Base-by-base conservation (phyloP, 805 yeast species). In the Barnettozyma populi region DNA sequence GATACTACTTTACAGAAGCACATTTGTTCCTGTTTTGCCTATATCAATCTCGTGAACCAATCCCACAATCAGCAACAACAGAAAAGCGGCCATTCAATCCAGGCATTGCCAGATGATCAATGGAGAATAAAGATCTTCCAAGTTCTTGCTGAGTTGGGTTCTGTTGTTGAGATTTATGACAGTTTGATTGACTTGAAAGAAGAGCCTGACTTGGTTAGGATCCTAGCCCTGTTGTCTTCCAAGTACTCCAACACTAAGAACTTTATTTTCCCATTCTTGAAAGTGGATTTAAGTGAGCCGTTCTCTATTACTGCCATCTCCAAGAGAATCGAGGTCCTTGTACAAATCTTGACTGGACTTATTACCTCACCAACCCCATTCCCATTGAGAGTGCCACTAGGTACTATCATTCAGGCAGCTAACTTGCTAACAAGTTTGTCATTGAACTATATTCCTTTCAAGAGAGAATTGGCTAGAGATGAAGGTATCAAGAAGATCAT, bases 381-480 rank as follows among this genome's bases (percentile, higher is more conserved):
- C 55, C 69, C 80, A 11, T 73, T 82, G 8, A 70, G 73, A 51
- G 72, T 86, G 7, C 94, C 95, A 3, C 52, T 87, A 13, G 90
- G 92, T 1, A 57, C 67, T 40, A 59, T 84, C 3, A 59, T 84
- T 5, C 60, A 70, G 8, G 50, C 82, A 43, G 68, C 73, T 20
- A 89, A 84, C 56, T 65, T 81, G 11, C 57, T 83, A 14, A 64
- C 78, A 49, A 72, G 82, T 16, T 63, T 87, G 49, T 79, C 82
- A 53, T 64, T 75, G 13, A 76, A 72, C 45, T 79, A 78, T 51
- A 64, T 81, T 34, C 72, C 80, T 2, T 71, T 82, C 58, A 78
- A 75, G 54, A 71, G 75, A 42, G 88, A 82, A 23, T 44, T 72
- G 51, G 73, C 84, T 49, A 71, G 84, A 51, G 84, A 82, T 57